phyloP scores from a whole-genome alignment of 495 filamentous ascomycete genomes.

The Daldinia loculata region DNA sequence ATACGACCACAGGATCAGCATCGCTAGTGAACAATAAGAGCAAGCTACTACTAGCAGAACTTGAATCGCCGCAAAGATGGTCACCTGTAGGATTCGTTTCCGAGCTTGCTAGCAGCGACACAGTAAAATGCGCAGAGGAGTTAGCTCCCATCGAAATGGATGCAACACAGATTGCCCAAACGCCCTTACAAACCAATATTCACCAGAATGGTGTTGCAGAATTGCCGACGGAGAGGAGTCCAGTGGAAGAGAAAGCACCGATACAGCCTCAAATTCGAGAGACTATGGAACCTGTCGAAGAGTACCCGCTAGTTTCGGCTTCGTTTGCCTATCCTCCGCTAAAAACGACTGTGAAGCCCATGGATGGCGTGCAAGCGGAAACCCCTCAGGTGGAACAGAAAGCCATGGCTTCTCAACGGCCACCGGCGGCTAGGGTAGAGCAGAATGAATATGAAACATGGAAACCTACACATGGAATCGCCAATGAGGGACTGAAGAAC shows the following conservation, averaged over 20 bases:
- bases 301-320: constrained; percentile 42
- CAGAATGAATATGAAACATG: constrained; percentile 48
- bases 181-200: constrained; percentile 27
- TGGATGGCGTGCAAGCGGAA: constrained; percentile 1
- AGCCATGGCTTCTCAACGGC: constrained; percentile 33
- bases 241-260: constrained; percentile 40
- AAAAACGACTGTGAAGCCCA: constrained; percentile 9
- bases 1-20: not conserved
- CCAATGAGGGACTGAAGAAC: constrained; percentile 18
- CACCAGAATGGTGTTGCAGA: constrained; percentile 32
- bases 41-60: constrained; percentile 31
- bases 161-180: constrained; percentile 33
- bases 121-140: constrained; percentile 50
- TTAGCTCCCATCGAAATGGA: constrained; percentile 56
- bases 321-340: constrained; percentile 44
- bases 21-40: constrained; percentile 1
- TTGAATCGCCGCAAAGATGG: constrained; percentile 28
- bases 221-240: constrained; percentile 47
- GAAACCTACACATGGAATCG: constrained; percentile 37
- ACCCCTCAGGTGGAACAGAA: constrained; percentile 17
- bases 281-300: constrained; percentile 27
- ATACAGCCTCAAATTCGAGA: constrained; percentile 10
- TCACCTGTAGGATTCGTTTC: constrained; percentile 54
- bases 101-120: constrained; percentile 52
- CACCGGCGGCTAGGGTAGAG: constrained; percentile 7